A percentile compares a stretch with the other conserved stretches of the same genome.
phyloP scores from a whole-genome alignment of 2,329 filamentous ascomycete species.

The Aspergillus chevalieri region DNA sequence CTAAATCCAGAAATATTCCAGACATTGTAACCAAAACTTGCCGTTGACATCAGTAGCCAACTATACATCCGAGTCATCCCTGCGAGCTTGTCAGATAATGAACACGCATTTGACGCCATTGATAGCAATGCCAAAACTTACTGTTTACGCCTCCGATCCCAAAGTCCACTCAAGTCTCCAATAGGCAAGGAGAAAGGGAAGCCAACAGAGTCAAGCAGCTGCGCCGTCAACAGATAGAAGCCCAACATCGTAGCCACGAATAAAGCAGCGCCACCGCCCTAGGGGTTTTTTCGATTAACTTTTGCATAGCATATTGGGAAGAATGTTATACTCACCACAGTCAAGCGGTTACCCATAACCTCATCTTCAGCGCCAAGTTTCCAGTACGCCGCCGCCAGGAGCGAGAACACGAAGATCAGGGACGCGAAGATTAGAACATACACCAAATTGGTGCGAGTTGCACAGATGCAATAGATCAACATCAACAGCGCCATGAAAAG shows the following conservation, averaged over 20 bases:
- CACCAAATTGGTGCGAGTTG: slow-evolving; percentile 7
- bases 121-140: slow-evolving; percentile 1
- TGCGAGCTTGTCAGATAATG: no score
- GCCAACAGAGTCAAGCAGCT: slow-evolving; percentile 8
- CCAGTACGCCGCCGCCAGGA: slow-evolving; percentile 9
- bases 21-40: no score
- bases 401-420: slow-evolving; percentile 6
- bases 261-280: slow-evolving; percentile 9
- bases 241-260: slow-evolving; percentile 8
- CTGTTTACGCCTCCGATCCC: neutral
- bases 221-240: slow-evolving; percentile 8
- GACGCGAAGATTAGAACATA: slow-evolving; percentile 4
- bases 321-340: slow-evolving; percentile 3
- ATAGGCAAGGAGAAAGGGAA: slow-evolving; percentile 8
- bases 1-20: no score
- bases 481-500: slow-evolving; percentile 9
- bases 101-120: no score
- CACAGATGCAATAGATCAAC: slow-evolving; percentile 8
- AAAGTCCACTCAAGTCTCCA: slow-evolving; percentile 7
- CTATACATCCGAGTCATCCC: no score
- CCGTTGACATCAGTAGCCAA: no score
- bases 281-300: neutral
- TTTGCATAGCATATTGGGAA: neutral
- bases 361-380: slow-evolving; percentile 3
- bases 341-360: slow-evolving; percentile 4